A percentile compares a stretch with the other conserved stretches of the same genome.
Evolutionary conservation across 2,329 filamentous ascomycete species (phyloP).

Genomic region (Tricladium varicosporioides): DNA sequence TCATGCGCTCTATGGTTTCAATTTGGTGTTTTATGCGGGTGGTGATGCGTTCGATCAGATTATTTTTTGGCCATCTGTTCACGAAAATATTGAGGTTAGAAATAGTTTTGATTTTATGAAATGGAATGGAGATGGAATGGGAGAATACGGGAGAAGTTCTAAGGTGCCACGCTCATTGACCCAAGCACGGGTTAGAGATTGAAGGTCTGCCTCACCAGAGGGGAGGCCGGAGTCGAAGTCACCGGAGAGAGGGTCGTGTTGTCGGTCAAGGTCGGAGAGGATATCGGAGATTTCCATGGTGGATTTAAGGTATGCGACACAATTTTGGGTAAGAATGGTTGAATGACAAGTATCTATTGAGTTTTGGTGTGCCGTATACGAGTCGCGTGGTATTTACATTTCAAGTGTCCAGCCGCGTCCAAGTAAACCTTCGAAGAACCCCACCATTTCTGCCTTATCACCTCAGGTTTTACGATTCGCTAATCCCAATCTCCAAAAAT

Average conservation of each 20-base stretch:
- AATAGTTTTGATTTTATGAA: background rate
- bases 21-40: slow-evolving; percentile 68
- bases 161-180: slow-evolving; percentile 87
- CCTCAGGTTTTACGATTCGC: too few relatives aligned
- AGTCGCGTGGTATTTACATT: too few relatives aligned
- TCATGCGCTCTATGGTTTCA: slow-evolving; percentile 71
- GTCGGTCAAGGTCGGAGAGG: slow-evolving; percentile 66
- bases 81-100: slow-evolving; percentile 5
- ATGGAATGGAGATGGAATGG: background rate
- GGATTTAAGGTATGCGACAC: too few relatives aligned
- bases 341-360: too few relatives aligned
- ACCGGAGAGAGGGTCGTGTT: slow-evolving; percentile 42
- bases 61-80: slow-evolving; percentile 61
- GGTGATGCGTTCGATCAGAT: slow-evolving; percentile 80
- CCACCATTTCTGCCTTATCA: too few relatives aligned
- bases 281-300: slow-evolving; percentile 82
- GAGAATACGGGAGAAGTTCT: slow-evolving; percentile 74
- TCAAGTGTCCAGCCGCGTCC: too few relatives aligned
- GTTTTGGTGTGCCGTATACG: too few relatives aligned
- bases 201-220: slow-evolving; percentile 72
- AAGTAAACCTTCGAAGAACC: too few relatives aligned
- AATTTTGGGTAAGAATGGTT: too few relatives aligned
- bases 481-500: too few relatives aligned
- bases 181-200: slow-evolving; percentile 88
- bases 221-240: slow-evolving; percentile 58